A percentile compares a stretch with the other conserved stretches of the same genome.
These are phyloP conservation scores for Striga asiatica DNA, from an alignment of 257 asterid species.

Conservation along the genomic window DNA sequence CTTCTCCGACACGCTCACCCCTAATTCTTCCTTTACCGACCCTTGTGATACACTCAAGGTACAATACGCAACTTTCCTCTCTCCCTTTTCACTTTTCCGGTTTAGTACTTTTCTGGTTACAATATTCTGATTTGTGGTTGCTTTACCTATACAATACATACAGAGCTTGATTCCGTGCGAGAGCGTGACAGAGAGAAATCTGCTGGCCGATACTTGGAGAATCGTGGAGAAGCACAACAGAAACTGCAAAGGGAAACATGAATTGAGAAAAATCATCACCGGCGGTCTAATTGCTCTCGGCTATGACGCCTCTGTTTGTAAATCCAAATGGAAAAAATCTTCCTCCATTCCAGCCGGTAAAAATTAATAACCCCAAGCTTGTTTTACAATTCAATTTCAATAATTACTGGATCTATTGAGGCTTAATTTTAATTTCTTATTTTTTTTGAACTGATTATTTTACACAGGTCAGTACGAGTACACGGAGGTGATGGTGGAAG, in stretches of 20 bases:
- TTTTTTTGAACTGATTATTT: background rate
- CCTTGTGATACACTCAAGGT: constrained; percentile 75
- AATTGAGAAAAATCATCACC: constrained; percentile 55
- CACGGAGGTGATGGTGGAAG: constrained; percentile 57
- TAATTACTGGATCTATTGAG: background rate
- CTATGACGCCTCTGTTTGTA: constrained; percentile 63
- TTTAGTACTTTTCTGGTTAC: background rate
- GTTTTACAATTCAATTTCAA: too few species aligned
- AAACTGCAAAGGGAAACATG: constrained; percentile 49
- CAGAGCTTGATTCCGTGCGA: constrained; percentile 74
- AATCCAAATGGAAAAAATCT: constrained; percentile 84
- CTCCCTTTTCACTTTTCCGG: background rate
- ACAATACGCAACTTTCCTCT: background rate
- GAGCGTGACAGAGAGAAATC: constrained; percentile 58
- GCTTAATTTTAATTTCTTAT: background rate
- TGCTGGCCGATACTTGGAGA: constrained; percentile 65
- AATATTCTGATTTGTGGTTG: background rate
- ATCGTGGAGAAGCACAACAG: constrained; percentile 64
- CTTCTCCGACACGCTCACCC: constrained; percentile 40
- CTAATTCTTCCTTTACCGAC: constrained; percentile 54
- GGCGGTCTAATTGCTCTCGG: constrained; percentile 52
- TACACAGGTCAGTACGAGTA: constrained; percentile 69
- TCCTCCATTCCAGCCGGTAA: constrained; percentile 81
- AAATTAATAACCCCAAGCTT: background rate
- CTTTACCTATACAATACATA: too few species aligned